Conservation (phyloP, 352 stramenopile species). For the Phytophthora rubi region DNA sequence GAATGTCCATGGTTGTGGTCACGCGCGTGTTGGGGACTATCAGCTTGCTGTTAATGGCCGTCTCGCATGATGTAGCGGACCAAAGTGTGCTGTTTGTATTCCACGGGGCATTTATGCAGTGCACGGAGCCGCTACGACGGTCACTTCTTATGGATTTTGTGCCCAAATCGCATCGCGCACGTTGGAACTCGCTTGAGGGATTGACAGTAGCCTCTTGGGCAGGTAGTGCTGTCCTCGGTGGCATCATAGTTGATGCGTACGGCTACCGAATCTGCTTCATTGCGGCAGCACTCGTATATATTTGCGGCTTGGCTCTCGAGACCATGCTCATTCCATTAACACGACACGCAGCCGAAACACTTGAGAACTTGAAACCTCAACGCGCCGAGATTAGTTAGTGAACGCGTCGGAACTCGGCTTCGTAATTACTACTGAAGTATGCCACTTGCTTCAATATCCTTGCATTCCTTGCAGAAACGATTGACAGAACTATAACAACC, state of each 20-base stretch:
- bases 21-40: constrained; percentile 48
- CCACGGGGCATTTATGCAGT: constrained; percentile 62
- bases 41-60: constrained; percentile 56
- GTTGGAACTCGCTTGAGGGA: constrained; percentile 77
- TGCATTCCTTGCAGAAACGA: not conserved
- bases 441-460: not conserved
- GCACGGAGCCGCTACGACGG: constrained; percentile 63
- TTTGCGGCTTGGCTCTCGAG: constrained; percentile 55
- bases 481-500: not conserved
- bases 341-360: constrained; percentile 35
- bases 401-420: not conserved
- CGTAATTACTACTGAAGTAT: too few species aligned
- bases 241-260: constrained; percentile 59
- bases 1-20: constrained; percentile 67
- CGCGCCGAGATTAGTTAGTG: not conserved
- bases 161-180: constrained; percentile 56
- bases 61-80: constrained; percentile 29
- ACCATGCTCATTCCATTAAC: constrained; percentile 64
- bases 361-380: constrained; percentile 8
- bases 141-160: constrained; percentile 86
- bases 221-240: constrained; percentile 73
- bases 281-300: constrained; percentile 53
- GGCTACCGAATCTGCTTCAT: constrained; percentile 77
- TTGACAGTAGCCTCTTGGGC: constrained; percentile 68
- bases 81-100: constrained; percentile 63